Conservation (phyloP, 306 rosid species). For the Oemleria cerasiformis region DNA sequence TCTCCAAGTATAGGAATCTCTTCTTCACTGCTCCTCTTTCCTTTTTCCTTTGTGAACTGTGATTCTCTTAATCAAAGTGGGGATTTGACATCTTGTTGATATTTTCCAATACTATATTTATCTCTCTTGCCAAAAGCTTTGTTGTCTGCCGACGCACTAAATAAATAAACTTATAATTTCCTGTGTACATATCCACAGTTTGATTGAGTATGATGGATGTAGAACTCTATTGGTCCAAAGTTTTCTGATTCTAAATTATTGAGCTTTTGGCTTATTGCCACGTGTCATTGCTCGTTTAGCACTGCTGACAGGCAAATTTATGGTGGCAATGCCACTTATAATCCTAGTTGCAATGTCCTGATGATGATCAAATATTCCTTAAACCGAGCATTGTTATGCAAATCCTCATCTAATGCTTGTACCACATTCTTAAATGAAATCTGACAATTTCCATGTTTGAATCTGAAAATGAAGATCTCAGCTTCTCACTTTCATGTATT, state of each 20-base stretch:
- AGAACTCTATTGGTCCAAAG: background rate
- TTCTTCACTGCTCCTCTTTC: conserved; percentile 25
- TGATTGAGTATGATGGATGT: conserved; percentile 14
- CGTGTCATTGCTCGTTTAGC: background rate
- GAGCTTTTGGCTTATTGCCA: background rate
- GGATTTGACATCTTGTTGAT: conserved; percentile 35
- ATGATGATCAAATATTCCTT: background rate
- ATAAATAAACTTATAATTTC: conserved; percentile 20
- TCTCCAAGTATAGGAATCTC: conserved; percentile 47
- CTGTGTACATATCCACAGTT: conserved; percentile 28
- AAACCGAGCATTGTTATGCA: conserved; percentile 4
- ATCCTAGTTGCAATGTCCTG: background rate
- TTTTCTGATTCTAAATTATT: background rate
- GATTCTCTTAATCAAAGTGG: conserved; percentile 39
- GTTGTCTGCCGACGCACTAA: conserved; percentile 29
- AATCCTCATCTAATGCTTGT: conserved; percentile 12
- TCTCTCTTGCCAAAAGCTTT: conserved; percentile 26
- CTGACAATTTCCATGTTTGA: background rate
- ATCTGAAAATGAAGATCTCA: background rate
- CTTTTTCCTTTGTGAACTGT: background rate
- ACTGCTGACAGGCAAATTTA: background rate
- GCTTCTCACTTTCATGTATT: background rate
- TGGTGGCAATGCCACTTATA: background rate
- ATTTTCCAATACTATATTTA: conserved; percentile 19
- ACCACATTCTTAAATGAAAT: background rate